Evolutionary conservation across 805 yeast species (phyloP), one percentile per base, ranked within the genome.

Genomic region (Kodamaea leandrae): DNA sequence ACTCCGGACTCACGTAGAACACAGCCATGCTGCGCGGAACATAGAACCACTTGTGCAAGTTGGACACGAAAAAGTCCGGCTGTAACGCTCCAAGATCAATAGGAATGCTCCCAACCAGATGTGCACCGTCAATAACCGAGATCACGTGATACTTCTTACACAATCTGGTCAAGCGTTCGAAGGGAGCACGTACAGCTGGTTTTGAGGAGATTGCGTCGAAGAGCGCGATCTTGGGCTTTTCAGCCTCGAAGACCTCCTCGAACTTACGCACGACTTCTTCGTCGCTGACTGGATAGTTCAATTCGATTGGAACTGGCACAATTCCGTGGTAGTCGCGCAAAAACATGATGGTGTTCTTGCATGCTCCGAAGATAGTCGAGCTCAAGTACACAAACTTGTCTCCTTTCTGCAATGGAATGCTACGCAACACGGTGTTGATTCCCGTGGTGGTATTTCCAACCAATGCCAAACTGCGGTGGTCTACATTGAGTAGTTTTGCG

Each of bases 41-140:
- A 45, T 54, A 77, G 28, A 68, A 61, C 90, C 90, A 84, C 53
- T 84, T 84, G 64, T 84, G 90, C 16, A 82, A 61, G 52, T 83
- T 84, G 14, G 82, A 60, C 16, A 73, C 66, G 52, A 69, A 75
- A 53, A 80, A 83, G 50, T 82, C 88, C 0, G 88, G 86, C 38
- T 67, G 48, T 15, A 74, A 48, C 12, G 52, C 53, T 8, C 55
- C 58, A 23, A 79, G 48, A 35, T 69, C 61, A 12, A 76, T 40
- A 6, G 72, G 72, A 25, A 76, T 50, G 39, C 70, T 59, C 0
- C 91, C 91, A 21, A 78, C 66, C 1, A 78, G 75, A 54, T 84
- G 91, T 4, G 90, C 91, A n/a, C 84, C 91, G 55, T 84, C 91
- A 16, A 84, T 71, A 32, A 81, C 58, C 3, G 85, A 76, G 34